These are phyloP conservation scores for Metschnikowia drakensbergensis DNA, from an alignment of 805 yeast species.

Conservation along the genomic window DNA sequence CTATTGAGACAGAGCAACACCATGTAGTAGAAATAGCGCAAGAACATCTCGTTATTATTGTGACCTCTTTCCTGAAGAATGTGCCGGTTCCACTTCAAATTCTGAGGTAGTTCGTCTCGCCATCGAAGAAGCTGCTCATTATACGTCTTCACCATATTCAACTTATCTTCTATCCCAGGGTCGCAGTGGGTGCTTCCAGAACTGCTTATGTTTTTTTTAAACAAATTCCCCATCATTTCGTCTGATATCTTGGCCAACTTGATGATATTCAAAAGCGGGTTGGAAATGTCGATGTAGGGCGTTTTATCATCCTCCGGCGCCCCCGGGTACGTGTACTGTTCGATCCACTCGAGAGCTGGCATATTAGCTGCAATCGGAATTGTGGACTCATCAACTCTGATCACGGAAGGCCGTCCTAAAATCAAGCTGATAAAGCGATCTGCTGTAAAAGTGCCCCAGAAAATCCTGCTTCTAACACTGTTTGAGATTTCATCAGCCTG, in stretches of 20 bases:
- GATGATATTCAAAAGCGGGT: conserved; percentile 10
- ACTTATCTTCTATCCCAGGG: not conserved
- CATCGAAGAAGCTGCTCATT: conserved; percentile 10
- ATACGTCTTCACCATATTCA: conserved; percentile 6
- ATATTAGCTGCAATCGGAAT: conserved; percentile 12
- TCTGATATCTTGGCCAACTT: conserved; percentile 10
- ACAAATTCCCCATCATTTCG: conserved; percentile 10
- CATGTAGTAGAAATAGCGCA: conserved; percentile 14
- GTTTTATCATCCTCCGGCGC: conserved; percentile 1
- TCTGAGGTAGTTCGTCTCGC: conserved; percentile 9
- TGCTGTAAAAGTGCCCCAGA: conserved; percentile 16
- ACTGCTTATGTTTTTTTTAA: not conserved
- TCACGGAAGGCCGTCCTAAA: conserved; percentile 12
- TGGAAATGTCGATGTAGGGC: conserved; percentile 12
- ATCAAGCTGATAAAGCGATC: conserved; percentile 15
- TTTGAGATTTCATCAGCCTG: conserved; percentile 5
- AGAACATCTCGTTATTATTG: conserved; percentile 12
- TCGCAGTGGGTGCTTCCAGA: not conserved
- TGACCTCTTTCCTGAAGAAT: conserved; percentile 5
- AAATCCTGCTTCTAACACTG: conserved; percentile 13
- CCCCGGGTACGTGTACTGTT: conserved; percentile 13
- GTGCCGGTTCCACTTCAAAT: conserved; percentile 9
- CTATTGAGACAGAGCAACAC: conserved; percentile 13
- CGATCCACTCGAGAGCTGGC: conserved; percentile 15
- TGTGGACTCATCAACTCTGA: conserved; percentile 9